Percentiles rank a stretch among this genome's conserved stretches.
Conservation (phyloP, 169 alveolate genomes). For the Eimeria falciformis region DNA sequence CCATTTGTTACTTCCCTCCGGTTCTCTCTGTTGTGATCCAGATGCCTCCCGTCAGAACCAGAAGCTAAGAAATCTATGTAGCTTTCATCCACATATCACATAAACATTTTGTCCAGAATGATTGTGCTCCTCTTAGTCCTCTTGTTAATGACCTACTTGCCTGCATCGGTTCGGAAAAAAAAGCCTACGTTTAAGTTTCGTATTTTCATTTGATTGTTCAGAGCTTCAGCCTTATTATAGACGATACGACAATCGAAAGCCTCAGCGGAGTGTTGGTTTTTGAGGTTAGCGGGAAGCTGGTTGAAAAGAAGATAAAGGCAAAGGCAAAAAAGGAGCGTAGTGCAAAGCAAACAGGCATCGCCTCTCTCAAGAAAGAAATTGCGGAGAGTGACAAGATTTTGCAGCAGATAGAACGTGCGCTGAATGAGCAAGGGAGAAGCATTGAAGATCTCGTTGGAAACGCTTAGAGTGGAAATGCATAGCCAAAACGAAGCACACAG, state of each 20-base stretch:
- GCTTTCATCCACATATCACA: too few species aligned
- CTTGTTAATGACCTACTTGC: too few species aligned
- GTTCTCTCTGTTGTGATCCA: too few species aligned
- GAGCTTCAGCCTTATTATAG: slow-evolving; percentile 34
- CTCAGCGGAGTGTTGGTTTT: slow-evolving; percentile 41
- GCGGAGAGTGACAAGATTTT: slow-evolving; percentile 21
- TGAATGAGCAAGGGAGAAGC: slow-evolving; percentile 11
- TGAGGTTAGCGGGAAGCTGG: slow-evolving; percentile 55
- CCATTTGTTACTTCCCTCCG: too few species aligned
- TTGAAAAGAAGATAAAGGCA: slow-evolving; percentile 39
- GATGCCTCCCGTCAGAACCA: too few species aligned
- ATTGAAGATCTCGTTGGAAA: slow-evolving; percentile 36
- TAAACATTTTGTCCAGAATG: too few species aligned
- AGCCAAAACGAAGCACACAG: neutral
- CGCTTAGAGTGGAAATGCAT: neutral
- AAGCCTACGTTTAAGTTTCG: too few species aligned
- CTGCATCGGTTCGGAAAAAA: too few species aligned
- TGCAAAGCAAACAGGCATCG: neutral
- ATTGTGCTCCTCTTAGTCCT: too few species aligned
- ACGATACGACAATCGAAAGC: slow-evolving; percentile 37
- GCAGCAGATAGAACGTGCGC: slow-evolving; percentile 12
- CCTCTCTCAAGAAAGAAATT: neutral
- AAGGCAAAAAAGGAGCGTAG: slow-evolving; percentile 3
- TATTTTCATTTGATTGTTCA: neutral
- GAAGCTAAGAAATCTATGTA: too few species aligned